A percentile compares a stretch with the other conserved stretches of the same genome.
Evolutionary conservation across 257 asterid species (phyloP).

Genomic region (Capsicum baccatum): DNA sequence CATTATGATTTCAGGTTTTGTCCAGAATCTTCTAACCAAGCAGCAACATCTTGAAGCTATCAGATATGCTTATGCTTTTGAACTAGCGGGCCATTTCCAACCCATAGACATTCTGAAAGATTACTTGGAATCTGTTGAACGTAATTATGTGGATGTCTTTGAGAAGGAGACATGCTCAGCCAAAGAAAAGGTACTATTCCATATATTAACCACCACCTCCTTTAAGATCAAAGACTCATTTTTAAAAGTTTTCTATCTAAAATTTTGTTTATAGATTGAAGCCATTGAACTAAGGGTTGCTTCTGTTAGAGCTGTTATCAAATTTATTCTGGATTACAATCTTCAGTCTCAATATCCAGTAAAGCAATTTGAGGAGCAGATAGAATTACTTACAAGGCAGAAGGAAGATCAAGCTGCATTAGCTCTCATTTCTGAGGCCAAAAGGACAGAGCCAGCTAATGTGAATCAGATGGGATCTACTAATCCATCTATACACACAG

Average conservation of each 20-base stretch:
- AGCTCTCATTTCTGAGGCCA: neutral
- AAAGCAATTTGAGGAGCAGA: conserved; percentile 22
- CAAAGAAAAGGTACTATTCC: conserved; percentile 29
- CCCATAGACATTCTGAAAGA: conserved; percentile 35
- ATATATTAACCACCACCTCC: neutral
- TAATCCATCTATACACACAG: conserved; percentile 8
- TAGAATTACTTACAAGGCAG: conserved; percentile 26
- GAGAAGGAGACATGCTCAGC: neutral
- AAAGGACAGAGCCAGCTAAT: conserved; percentile 2
- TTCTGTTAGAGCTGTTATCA: conserved; percentile 36
- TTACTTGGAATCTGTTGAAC: conserved; percentile 26
- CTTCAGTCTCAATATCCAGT: conserved; percentile 35
- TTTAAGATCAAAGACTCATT: neutral
- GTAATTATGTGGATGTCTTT: neutral
- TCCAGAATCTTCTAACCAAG: conserved; percentile 29
- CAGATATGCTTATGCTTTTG: conserved; percentile 34
- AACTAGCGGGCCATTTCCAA: conserved; percentile 33
- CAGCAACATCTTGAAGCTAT: conserved; percentile 31
- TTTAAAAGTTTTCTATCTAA: neutral
- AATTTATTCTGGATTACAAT: conserved; percentile 34
- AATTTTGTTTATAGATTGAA: conserved; percentile 30
- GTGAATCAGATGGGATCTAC: neutral
- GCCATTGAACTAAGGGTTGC: conserved; percentile 30
- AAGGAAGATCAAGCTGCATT: conserved; percentile 25
- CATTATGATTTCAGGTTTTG: conserved; percentile 29